Base-by-base conservation (phyloP, 2,329 filamentous ascomycete genomes). In the Sporothrix luriei region DNA sequence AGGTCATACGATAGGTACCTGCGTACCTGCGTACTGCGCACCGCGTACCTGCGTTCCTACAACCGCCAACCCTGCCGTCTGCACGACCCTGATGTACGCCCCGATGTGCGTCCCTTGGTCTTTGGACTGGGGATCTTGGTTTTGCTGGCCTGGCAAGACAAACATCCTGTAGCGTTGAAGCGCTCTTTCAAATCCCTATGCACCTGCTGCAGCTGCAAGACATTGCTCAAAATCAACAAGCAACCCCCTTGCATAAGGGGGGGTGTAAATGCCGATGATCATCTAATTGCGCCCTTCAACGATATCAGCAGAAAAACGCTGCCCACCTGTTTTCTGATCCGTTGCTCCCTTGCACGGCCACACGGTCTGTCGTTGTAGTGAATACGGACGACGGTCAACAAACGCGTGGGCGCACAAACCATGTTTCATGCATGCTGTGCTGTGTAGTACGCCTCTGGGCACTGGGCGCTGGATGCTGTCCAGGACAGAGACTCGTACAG, bases 81-180 rank as follows among this genome's bases (percentile, higher is more conserved):
- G 43, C 61, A 49, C 40, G 61, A 62, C 61, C 43, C 61, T 49
- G 61, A 64, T 64, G 26, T 33, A 26, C 61, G 16, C 9, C 16
- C 48, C 40, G 40, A 43, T 16, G 13, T 43, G 10, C 4, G 40
- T 46, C 40, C 33, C 16, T 11, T 57, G 33, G 52, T 59, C n/a
- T 9, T 43, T 59, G 19, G 55, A 57, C 55, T 43, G 33, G 55
- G 55, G 33, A 7, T 33, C 9, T 33, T n/a, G 26, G 19, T n/a
- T 49, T 21, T 21, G 29, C 4, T n/a, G 16, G 29, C 19, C 21
- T 54, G 51, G 26, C 11, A 16, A 49, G 5, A 19, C 48, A 49
- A 21, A 48, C n/a, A 49, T n/a, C 48, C 48, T n/a, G 16, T n/a
- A 49, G 48, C 48, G 48, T 7, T 48, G 46, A 48, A 48, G 6